Evolutionary conservation across 2,329 filamentous ascomycete genomes (phyloP).

Genomic region (Aspergillus sp.): DNA sequence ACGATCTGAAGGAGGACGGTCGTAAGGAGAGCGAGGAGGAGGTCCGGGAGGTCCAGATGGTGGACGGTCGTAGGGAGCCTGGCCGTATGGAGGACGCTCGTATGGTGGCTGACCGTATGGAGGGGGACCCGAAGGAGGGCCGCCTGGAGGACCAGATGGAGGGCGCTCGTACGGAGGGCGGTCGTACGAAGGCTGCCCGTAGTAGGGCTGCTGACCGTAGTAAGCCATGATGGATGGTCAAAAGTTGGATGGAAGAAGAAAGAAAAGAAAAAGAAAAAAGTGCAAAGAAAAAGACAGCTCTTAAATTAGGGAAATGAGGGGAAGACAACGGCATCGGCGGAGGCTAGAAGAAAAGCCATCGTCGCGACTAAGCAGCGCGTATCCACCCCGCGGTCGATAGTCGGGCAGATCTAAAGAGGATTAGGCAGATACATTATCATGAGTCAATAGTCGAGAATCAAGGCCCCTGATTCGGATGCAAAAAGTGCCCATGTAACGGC

Average conservation of each 20-base stretch:
- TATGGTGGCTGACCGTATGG: conserved; percentile 7
- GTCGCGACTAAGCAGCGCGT: too few species aligned
- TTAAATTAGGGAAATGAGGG: too few species aligned
- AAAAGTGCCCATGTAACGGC: too few species aligned
- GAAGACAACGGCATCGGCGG: too few species aligned
- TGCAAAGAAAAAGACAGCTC: background rate
- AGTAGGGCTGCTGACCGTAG: background rate
- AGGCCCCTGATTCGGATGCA: too few species aligned
- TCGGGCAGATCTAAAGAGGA: too few species aligned
- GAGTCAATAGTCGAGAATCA: too few species aligned
- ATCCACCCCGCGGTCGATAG: too few species aligned
- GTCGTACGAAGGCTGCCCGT: conserved; percentile 6
- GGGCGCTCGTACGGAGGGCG: background rate
- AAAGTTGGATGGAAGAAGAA: background rate
- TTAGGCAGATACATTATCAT: too few species aligned
- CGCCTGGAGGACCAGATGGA: background rate
- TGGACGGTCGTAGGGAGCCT: conserved; percentile 5
- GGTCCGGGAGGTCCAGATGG: background rate
- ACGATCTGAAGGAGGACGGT: background rate
- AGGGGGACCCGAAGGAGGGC: background rate
- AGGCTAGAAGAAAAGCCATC: too few species aligned
- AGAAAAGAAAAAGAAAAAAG: background rate
- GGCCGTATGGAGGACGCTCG: conserved; percentile 7
- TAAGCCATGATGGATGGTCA: conserved; percentile 14
- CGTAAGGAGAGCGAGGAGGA: conserved; percentile 1